Evolutionary conservation across 805 yeast genomes (phyloP).

Genomic region (Naumovozyma baii): DNA sequence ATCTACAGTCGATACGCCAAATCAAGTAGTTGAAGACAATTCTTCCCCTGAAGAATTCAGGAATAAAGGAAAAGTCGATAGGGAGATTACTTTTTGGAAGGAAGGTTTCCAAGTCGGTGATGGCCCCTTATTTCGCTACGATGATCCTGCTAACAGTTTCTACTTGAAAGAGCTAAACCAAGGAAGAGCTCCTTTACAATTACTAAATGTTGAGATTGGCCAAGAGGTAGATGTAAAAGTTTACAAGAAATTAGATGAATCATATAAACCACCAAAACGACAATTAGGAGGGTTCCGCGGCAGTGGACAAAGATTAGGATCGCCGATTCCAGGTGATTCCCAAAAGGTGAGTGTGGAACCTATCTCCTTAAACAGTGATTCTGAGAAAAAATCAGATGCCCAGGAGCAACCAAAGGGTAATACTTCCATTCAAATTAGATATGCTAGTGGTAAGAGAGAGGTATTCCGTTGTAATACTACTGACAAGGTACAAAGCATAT

Average conservation of each 20-base stretch:
- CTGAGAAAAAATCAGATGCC: conserved; percentile 13
- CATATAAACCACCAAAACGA: conserved; percentile 59
- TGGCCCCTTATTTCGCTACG: conserved; percentile 76
- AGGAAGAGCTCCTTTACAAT: conserved; percentile 83
- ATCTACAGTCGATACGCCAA: conserved; percentile 26
- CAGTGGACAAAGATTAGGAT: conserved; percentile 75
- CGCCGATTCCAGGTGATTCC: conserved; percentile 73
- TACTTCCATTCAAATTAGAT: conserved; percentile 67
- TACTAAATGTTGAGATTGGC: conserved; percentile 75
- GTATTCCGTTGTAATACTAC: conserved; percentile 53
- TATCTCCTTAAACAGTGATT: conserved; percentile 13
- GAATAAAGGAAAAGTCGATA: conserved; percentile 43
- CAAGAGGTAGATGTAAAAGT: conserved; percentile 91
- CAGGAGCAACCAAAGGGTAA: conserved; percentile 41
- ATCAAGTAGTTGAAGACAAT: conserved; percentile 30
- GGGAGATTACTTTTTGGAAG: conserved; percentile 90
- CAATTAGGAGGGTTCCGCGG: conserved; percentile 65
- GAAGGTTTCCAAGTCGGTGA: conserved; percentile 95
- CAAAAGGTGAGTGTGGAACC: conserved; percentile 8
- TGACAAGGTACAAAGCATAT: conserved; percentile 57
- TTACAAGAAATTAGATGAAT: conserved; percentile 71
- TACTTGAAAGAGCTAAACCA: conserved; percentile 71
- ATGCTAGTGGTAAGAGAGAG: conserved; percentile 70
- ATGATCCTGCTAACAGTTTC: conserved; percentile 79
- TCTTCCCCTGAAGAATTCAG: conserved; percentile 17